A percentile compares a stretch with the other conserved stretches of the same genome.
phyloP scores from a whole-genome alignment of 352 stramenopile species.

The Phytopythium chamaehyphon region DNA sequence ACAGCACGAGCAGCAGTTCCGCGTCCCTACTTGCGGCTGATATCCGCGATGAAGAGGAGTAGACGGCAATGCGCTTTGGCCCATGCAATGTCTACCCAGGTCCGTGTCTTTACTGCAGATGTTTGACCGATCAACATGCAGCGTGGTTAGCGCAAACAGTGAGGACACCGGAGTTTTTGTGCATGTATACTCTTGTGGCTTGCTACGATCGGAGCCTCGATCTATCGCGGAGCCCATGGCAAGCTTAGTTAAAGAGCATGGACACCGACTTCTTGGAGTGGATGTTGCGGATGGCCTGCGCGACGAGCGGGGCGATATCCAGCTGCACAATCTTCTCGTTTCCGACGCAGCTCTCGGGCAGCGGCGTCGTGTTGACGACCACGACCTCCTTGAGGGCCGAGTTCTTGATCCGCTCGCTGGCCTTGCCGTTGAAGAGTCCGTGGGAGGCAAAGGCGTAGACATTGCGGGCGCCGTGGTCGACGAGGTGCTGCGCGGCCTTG shows the following conservation, averaged over 20 bases:
- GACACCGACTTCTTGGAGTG: conserved; percentile 99
- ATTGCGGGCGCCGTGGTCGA: conserved; percentile 93
- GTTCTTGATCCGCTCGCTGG: conserved; percentile 87
- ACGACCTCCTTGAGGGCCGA: conserved; percentile 90
- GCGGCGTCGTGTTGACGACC: conserved; percentile 87
- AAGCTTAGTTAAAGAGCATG: conserved; percentile 97
- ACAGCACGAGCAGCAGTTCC: conserved; percentile 3
- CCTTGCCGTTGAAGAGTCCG: conserved; percentile 94
- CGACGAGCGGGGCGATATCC: conserved; percentile 96
- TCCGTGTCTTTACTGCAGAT: neutral
- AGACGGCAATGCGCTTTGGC: conserved; percentile 13
- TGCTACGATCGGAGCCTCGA: too few relatives aligned
- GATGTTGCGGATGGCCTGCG: conserved; percentile 99
- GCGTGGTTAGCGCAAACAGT: too few relatives aligned
- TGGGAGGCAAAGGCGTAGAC: conserved; percentile 99
- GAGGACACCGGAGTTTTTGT: too few relatives aligned
- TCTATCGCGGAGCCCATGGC: too few relatives aligned
- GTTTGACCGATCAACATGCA: neutral
- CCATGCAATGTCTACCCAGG: neutral
- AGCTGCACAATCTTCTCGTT: conserved; percentile 99
- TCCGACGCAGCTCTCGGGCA: conserved; percentile 82
- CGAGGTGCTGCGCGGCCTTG: conserved; percentile 97
- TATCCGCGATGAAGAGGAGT: conserved; percentile 21
- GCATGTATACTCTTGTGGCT: too few relatives aligned
- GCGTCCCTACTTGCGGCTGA: conserved; percentile 24